Evolutionary conservation across 805 yeast genomes (phyloP), one percentile per base, ranked within the genome.

Genomic region (Barnettozyma vustinii): DNA sequence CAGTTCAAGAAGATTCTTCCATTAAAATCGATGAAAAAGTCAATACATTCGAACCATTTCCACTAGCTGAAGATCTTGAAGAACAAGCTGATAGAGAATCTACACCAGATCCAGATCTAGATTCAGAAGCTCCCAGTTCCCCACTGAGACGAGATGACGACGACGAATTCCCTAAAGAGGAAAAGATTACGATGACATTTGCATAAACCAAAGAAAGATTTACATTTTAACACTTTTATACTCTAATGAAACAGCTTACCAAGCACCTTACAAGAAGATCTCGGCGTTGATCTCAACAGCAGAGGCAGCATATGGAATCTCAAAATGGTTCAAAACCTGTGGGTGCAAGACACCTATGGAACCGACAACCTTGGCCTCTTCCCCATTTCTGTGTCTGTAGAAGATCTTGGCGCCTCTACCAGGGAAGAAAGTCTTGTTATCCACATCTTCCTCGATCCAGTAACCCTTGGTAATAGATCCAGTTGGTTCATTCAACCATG

Each of bases 341-440:
- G 99, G 99, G 68, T 94, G 99, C 60, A 94, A 75, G 51, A 90
- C 97, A 69, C 99, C 99, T 57, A 94, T 74, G 42, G 81, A 72
- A 56, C 99, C 99, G 60, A 91, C 76, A 49, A 71, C 76, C 58
- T 75, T 67, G 15, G 76, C 78, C 37, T 76, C 72, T 32, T 69
- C 84, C 51, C 80, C 84, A 50, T 78, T 79, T 51, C 71, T 76
- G 49, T 75, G 70, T 74, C 95, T 81, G 71, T 82, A 87, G 70
- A 76, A 79, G 54, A 94, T 77, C 62, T 80, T 83, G 46, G 99
- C 99, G 53, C 97, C 97, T 74, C 99, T 85, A 39, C 98, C 99
- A 37, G 97, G 96, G 86, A 94, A 94, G 71, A 77, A 92, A 52
- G 91, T 85, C 44, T 81, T 76, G 64, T 82, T 76, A 25, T 75